phyloP scores from a whole-genome alignment of 177 flowering plant genomes.

The Tripterygium wilfordii region DNA sequence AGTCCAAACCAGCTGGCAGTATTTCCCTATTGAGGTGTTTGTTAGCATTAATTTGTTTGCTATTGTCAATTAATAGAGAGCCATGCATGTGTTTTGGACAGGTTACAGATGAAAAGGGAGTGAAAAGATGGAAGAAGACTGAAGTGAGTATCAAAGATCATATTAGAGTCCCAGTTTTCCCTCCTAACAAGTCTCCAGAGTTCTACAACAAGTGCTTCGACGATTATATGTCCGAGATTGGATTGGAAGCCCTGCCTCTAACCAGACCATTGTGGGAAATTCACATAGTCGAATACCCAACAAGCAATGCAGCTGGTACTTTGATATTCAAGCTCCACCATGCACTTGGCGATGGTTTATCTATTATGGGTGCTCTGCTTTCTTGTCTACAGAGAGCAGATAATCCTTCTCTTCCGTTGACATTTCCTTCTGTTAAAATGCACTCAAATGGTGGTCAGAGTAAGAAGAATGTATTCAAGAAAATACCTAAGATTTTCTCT shows the following conservation, averaged over 20 bases:
- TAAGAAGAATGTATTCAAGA: not conserved
- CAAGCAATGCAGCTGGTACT: slow-evolving; percentile 33
- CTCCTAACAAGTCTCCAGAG: slow-evolving; percentile 16
- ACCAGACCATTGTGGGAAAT: slow-evolving; percentile 42
- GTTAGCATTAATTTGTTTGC: no score
- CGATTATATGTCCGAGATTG: slow-evolving; percentile 23
- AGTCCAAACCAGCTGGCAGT: no score
- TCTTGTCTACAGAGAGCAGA: slow-evolving; percentile 40
- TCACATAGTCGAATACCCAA: slow-evolving; percentile 41
- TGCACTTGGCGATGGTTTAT: slow-evolving; percentile 52
- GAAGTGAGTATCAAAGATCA: slow-evolving; percentile 37
- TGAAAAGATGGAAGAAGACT: slow-evolving; percentile 34
- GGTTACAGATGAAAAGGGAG: slow-evolving; percentile 28
- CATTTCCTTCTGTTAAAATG: slow-evolving; percentile 27
- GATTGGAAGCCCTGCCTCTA: slow-evolving; percentile 9
- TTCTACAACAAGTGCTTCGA: slow-evolving; percentile 23
- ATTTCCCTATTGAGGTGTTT: no score
- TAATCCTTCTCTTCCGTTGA: slow-evolving; percentile 38
- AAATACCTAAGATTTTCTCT: slow-evolving; percentile 14
- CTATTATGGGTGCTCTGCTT: slow-evolving; percentile 54
- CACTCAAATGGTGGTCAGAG: not conserved
- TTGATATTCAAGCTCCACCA: slow-evolving; percentile 48
- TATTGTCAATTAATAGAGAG: not conserved
- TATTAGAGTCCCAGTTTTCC: slow-evolving; percentile 21
- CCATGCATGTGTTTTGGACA: slow-evolving; percentile 5